Evolutionary conservation across 805 yeast genomes (phyloP).

Genomic region (Torulaspora indica): DNA sequence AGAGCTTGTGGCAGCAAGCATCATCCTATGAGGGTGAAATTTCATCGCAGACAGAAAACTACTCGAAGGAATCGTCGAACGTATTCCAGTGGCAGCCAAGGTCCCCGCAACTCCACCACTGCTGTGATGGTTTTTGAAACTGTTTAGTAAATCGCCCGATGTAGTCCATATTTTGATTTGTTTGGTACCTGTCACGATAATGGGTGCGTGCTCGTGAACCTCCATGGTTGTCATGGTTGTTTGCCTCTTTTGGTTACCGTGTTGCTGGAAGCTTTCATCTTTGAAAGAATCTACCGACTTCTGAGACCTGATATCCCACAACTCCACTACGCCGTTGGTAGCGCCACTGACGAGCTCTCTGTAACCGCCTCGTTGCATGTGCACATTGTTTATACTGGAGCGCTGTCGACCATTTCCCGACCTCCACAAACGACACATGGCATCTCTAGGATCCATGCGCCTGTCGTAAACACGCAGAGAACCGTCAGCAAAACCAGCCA

Average conservation of each 20-base stretch:
- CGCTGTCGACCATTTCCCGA: conserved; percentile 42
- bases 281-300: conserved; percentile 65
- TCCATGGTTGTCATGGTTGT: conserved; percentile 58
- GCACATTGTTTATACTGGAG: conserved; percentile 66
- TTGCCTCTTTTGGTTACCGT: conserved; percentile 18
- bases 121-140: conserved; percentile 45
- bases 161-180: conserved; percentile 80
- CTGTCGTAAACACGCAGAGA: conserved; percentile 86
- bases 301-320: conserved; percentile 84
- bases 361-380: conserved; percentile 95
- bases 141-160: conserved; percentile 65
- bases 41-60: conserved; percentile 60
- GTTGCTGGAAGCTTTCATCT: conserved; percentile 44
- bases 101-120: conserved; percentile 35
- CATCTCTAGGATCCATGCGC: conserved; percentile 74
- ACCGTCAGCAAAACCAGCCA: conserved; percentile 92
- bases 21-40: conserved; percentile 93
- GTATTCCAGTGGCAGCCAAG: conserved; percentile 33
- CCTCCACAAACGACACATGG: conserved; percentile 81
- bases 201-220: conserved; percentile 95
- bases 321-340: conserved; percentile 71
- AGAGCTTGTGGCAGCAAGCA: conserved; percentile 77
- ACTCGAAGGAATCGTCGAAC: conserved; percentile 27
- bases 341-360: conserved; percentile 84
- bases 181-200: conserved; percentile 82